These are phyloP conservation scores for Calophaca sinica DNA, from an alignment of 306 rosid species.

Conservation along the genomic window DNA sequence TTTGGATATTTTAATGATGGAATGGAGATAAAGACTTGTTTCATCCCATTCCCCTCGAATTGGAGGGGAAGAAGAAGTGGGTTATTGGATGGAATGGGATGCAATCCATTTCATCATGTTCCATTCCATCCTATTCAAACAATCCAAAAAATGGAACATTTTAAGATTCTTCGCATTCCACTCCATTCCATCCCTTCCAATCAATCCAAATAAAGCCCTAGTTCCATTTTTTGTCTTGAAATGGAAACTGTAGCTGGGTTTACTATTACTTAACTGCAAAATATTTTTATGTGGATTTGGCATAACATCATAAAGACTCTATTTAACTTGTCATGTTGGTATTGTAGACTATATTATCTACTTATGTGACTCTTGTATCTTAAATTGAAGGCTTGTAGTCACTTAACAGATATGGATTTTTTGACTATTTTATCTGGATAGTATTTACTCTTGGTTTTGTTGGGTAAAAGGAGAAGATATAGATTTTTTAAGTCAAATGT, in stretches of 20 bases:
- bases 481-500: conserved; percentile 2
- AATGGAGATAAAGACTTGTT: too few relatives aligned
- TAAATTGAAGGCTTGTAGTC: neutral
- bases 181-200: too few relatives aligned
- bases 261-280: conserved; percentile 13
- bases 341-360: conserved; percentile 7
- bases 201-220: neutral
- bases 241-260: neutral
- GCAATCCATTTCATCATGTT: too few relatives aligned
- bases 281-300: neutral
- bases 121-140: too few relatives aligned
- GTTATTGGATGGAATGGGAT: too few relatives aligned
- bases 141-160: too few relatives aligned
- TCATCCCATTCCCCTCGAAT: too few relatives aligned
- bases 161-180: too few relatives aligned
- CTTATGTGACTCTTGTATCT: conserved; percentile 10
- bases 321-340: conserved; percentile 22
- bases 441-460: conserved; percentile 20
- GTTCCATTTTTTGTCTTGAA: conserved; percentile 9
- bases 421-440: neutral
- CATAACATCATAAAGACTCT: neutral
- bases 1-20: too few relatives aligned
- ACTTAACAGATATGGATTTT: neutral
- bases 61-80: too few relatives aligned
- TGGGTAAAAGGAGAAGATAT: neutral